Conservation (phyloP, 1,139 yeast genomes). For the Pneumocystis oryctolagi region DNA sequence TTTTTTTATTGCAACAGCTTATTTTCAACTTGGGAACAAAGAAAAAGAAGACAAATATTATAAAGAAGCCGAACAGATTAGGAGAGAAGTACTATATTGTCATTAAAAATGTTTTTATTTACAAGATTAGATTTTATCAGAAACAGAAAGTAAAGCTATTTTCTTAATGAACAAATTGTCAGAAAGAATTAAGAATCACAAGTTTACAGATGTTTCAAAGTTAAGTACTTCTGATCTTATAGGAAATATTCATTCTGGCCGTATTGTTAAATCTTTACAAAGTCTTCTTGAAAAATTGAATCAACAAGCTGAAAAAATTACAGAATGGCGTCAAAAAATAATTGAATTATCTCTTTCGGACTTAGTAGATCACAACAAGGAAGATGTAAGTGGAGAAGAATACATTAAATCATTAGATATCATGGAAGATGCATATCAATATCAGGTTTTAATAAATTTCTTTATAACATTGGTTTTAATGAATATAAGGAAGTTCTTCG, state of each 20-base stretch:
- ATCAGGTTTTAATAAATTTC: not conserved
- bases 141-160: constrained; percentile 18
- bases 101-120: constrained; percentile 14
- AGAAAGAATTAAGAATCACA: constrained; percentile 12
- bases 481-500: not conserved
- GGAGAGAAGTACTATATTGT: constrained; percentile 40
- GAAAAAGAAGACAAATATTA: constrained; percentile 36
- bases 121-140: constrained; percentile 11
- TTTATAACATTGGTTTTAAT: not conserved
- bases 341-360: constrained; percentile 33
- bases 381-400: constrained; percentile 58
- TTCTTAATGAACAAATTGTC: constrained; percentile 16
- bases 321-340: constrained; percentile 39
- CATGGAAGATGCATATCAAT: not conserved
- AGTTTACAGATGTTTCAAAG: constrained; percentile 19
- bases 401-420: constrained; percentile 45
- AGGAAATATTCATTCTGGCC: constrained; percentile 18
- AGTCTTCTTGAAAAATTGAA: constrained; percentile 31
- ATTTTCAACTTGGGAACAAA: constrained; percentile 40
- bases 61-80: constrained; percentile 45
- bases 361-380: constrained; percentile 29
- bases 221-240: constrained; percentile 17
- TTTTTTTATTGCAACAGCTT: constrained; percentile 68
- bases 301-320: constrained; percentile 41
- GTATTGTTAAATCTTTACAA: constrained; percentile 14